These are phyloP conservation scores for Hypoxylon lenormandii DNA, from an alignment of 495 filamentous ascomycete genomes.

Conservation along the genomic window DNA sequence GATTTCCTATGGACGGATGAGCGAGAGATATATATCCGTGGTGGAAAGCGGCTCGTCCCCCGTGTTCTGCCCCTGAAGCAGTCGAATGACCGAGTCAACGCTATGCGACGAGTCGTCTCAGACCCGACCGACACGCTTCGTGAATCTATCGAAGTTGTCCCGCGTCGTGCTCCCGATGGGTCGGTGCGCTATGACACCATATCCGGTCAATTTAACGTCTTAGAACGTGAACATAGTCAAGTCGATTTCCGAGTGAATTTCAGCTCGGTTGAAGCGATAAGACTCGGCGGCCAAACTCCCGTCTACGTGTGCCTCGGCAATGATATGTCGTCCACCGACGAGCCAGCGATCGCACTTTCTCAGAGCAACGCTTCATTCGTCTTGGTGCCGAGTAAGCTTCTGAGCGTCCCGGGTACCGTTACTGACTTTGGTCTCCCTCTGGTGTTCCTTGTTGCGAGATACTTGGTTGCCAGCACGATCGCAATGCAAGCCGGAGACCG, in stretches of 20 bases:
- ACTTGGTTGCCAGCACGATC: conserved; percentile 42
- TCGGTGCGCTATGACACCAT: conserved; percentile 37
- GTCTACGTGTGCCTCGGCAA: conserved; percentile 53
- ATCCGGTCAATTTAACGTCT: not conserved
- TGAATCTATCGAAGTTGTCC: conserved; percentile 45
- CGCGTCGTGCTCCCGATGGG: conserved; percentile 1
- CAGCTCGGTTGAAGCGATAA: conserved; percentile 51
- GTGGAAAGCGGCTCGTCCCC: conserved; percentile 51
- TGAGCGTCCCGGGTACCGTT: not conserved
- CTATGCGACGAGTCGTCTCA: conserved; percentile 53
- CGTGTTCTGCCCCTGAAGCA: conserved; percentile 56
- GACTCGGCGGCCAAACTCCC: conserved; percentile 14
- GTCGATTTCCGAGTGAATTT: conserved; percentile 53
- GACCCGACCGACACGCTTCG: conserved; percentile 49
- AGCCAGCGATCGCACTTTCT: conserved; percentile 49
- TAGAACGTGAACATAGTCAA: not conserved
- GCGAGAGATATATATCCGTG: conserved; percentile 54
- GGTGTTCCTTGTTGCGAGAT: conserved; percentile 45
- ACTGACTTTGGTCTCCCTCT: conserved; percentile 9
- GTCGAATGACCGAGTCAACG: conserved; percentile 55
- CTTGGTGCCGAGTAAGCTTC: conserved; percentile 11
- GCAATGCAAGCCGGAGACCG: conserved; percentile 2
- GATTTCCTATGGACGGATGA: conserved; percentile 50
- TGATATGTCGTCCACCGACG: conserved; percentile 28
- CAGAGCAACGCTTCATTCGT: conserved; percentile 51